These are phyloP conservation scores for Primulina tabacum DNA, from an alignment of 257 asterid genomes.

Conservation along the genomic window DNA sequence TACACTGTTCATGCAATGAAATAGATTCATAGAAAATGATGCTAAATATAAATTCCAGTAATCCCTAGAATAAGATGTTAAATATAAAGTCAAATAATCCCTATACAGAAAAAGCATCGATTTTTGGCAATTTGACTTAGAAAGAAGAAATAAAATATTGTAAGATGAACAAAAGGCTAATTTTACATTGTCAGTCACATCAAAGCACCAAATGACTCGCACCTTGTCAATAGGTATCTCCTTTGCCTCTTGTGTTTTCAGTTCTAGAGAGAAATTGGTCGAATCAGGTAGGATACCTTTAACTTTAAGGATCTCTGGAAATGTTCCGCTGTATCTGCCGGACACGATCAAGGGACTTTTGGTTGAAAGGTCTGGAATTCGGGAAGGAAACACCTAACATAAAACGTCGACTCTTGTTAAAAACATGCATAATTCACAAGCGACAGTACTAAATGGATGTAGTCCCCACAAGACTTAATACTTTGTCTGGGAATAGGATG, in stretches of 20 bases:
- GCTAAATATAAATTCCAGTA: neutral
- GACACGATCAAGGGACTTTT: conserved; percentile 71
- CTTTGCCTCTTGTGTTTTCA: conserved; percentile 61
- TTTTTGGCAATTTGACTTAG: neutral
- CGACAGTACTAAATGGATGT: neutral
- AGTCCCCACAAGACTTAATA: conserved; percentile 3
- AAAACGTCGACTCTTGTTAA: conserved; percentile 26
- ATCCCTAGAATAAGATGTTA: neutral
- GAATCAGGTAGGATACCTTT: conserved; percentile 61
- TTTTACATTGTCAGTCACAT: conserved; percentile 6
- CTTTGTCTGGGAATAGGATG: neutral
- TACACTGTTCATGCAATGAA: neutral
- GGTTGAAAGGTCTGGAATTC: conserved; percentile 79
- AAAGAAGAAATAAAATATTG: conserved; percentile 3
- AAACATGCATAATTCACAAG: conserved; percentile 16
- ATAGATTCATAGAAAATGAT: no score
- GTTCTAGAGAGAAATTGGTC: conserved; percentile 47
- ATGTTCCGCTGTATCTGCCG: conserved; percentile 80
- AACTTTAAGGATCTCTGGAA: conserved; percentile 58
- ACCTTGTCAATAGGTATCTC: conserved; percentile 77
- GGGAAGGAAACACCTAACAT: conserved; percentile 74
- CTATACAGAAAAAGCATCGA: neutral
- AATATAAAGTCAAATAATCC: neutral
- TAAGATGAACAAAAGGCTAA: no score
- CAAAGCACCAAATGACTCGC: conserved; percentile 20